A percentile compares a stretch with the other conserved stretches of the same genome.
phyloP scores from a whole-genome alignment of 2,329 filamentous ascomycete genomes.

The Atkinsonella texensis region DNA sequence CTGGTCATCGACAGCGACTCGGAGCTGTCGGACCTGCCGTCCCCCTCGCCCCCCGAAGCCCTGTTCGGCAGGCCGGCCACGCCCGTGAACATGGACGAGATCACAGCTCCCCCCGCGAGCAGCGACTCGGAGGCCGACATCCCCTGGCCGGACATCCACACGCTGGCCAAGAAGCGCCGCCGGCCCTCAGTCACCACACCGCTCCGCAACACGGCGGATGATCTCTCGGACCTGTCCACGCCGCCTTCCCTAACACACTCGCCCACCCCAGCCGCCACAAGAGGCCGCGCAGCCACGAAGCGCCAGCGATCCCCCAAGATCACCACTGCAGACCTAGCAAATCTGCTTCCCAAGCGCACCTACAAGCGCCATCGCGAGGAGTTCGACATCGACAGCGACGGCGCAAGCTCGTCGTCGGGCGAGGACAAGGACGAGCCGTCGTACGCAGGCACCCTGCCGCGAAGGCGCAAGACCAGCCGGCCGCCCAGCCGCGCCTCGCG shows the following conservation, averaged over 20 bases:
- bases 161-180: conserved; percentile 35
- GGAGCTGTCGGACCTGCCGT: conserved; percentile 25
- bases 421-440: conserved; percentile 43
- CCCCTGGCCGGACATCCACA: conserved; percentile 40
- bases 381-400: conserved; percentile 31
- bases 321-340: conserved; percentile 43
- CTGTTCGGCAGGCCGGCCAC: conserved; percentile 24
- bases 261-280: conserved; percentile 35
- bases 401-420: conserved; percentile 35
- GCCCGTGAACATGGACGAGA: conserved; percentile 33
- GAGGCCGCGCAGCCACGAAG: conserved; percentile 20
- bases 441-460: conserved; percentile 25
- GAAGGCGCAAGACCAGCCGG: conserved; percentile 22
- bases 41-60: conserved; percentile 21
- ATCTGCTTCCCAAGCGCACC: conserved; percentile 40
- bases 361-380: conserved; percentile 27
- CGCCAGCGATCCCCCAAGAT: conserved; percentile 29
- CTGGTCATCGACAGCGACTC: conserved; percentile 23
- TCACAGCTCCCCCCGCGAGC: conserved; percentile 44
- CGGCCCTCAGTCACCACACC: conserved; percentile 26
- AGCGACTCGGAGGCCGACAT: conserved; percentile 34
- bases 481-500: conserved; percentile 15
- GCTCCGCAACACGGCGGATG: conserved; percentile 22
- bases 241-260: conserved; percentile 57
- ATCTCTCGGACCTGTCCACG: conserved; percentile 46